Evolutionary conservation across 305 asterid genomes (phyloP).

Genomic region (Fraxinus sp.): DNA sequence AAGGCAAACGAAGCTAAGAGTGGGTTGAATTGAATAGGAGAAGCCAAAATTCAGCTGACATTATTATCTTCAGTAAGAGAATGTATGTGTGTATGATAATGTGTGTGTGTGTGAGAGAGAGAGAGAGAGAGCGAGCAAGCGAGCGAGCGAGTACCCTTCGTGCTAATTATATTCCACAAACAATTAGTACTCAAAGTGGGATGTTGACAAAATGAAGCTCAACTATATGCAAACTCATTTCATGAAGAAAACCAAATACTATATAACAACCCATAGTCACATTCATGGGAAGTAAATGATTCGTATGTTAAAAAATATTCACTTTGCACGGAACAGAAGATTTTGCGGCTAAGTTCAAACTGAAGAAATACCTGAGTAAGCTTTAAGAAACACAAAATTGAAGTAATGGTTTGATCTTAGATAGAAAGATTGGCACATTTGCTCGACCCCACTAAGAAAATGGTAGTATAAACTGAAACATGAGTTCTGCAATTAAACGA

Average conservation of each 20-base stretch:
- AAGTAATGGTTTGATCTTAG: slow-evolving; percentile 51
- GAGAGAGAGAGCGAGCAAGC: too few species aligned
- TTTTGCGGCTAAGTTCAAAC: background rate
- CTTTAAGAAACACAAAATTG: slow-evolving; percentile 51
- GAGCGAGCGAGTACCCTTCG: slow-evolving; percentile 28
- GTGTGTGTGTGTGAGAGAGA: too few species aligned
- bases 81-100: background rate
- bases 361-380: slow-evolving; percentile 51
- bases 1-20: slow-evolving; percentile 14
- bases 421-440: slow-evolving; percentile 61
- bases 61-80: slow-evolving; percentile 12
- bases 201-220: slow-evolving; percentile 22
- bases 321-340: background rate
- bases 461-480: slow-evolving; percentile 49
- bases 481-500: slow-evolving; percentile 47
- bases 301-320: background rate
- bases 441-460: slow-evolving; percentile 63
- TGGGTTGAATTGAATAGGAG: slow-evolving; percentile 8
- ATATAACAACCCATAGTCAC: background rate
- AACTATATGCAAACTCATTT: background rate
- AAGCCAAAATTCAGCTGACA: slow-evolving; percentile 31
- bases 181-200: slow-evolving; percentile 21
- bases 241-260: background rate
- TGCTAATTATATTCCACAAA: slow-evolving; percentile 50
- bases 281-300: background rate